Evolutionary conservation across 108 stramenopile species (phyloP).

Genomic region (Aureococcus anophagefferens): DNA sequence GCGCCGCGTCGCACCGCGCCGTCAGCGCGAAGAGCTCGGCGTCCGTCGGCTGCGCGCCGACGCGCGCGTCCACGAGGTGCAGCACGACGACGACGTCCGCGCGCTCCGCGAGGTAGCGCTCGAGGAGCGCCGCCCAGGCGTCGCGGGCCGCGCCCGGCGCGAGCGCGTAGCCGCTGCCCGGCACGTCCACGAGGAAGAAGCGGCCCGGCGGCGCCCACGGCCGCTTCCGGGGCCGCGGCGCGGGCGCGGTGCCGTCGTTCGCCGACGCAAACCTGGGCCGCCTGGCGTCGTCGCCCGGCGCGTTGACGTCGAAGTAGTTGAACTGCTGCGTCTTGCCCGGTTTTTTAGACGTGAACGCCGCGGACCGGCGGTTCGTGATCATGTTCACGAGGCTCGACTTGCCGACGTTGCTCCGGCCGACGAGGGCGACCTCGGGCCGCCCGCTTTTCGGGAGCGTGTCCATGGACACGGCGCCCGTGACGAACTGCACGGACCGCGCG

Average conservation of each 20-base stretch:
- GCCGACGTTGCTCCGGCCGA: constrained; percentile 84
- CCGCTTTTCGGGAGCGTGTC: constrained; percentile 63
- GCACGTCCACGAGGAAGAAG: constrained; percentile 80
- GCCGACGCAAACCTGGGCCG: too few species aligned
- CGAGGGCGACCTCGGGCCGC: constrained; percentile 75
- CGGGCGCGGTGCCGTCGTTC: too few species aligned
- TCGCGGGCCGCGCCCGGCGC: constrained; percentile 63
- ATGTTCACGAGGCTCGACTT: constrained; percentile 81
- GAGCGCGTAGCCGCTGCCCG: constrained; percentile 89
- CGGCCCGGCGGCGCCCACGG: constrained; percentile 5
- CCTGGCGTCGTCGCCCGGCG: constrained; percentile 47
- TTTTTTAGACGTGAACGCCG: constrained; percentile 80
- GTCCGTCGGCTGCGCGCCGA: constrained; percentile 52
- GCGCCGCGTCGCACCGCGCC: background rate
- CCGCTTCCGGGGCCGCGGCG: too few species aligned
- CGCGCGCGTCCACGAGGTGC: constrained; percentile 80
- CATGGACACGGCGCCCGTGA: constrained; percentile 78
- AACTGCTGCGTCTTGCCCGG: constrained; percentile 93
- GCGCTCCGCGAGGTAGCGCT: constrained; percentile 58
- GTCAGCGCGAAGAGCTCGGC: background rate
- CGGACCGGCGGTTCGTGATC: constrained; percentile 75
- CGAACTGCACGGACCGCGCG: constrained; percentile 65
- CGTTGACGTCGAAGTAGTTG: constrained; percentile 88
- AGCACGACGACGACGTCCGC: constrained; percentile 65
- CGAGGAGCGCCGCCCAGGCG: constrained; percentile 70